Base-by-base conservation (phyloP, 148 eudicot genomes). In the Dysphania ambrosioides region DNA sequence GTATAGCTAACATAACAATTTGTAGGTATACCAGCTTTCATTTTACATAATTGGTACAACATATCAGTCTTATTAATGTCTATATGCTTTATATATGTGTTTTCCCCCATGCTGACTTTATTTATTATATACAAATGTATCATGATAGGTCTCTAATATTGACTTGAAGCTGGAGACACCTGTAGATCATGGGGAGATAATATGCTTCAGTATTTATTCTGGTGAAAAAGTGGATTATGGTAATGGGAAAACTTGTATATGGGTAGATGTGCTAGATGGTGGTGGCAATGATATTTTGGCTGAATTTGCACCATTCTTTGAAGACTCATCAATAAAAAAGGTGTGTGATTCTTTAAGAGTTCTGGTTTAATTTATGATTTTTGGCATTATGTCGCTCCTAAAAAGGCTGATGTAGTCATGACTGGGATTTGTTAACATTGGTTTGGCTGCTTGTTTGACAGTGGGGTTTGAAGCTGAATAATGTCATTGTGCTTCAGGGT, bases 261-360 rank as follows among this genome's bases (percentile, higher is more conserved):
- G 99, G 99, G 97, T 95, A 31, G 97, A 95, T 79, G 87, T 92
- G 72, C 92, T 95, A 70, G 91, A 89, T 88, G 99, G 97, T 53
- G 94, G 93, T 40, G 97, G 97, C 71, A 84, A 81, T 71, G 75
- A 81, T 72, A 78, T 95, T 71, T 77, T 95, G 74, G 82, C 83
- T 57, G 88, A 79, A 73, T 95, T 95, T 88, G 90, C 93, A 70
- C 96, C 92, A 27, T 95, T 95, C 82, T 95, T 95, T 80, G 94
- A 92, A 80, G 93, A 92, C 72, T 69, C 88, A 8, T 79, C 88
- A 53, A 95, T 95, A 49, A 90, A 87, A 82, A 95, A 95, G 90
- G 99, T 95, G 72, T 64, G 21, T 42, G 2, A 65, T 26, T 35
- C 36, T 59, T 75, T 55, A 1, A 13, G 8, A 47, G 23, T 71